Evolutionary conservation across 2,329 filamentous ascomycete species (phyloP), one percentile per base, ranked within the genome.

Genomic region (Hypoxylon sp.): DNA sequence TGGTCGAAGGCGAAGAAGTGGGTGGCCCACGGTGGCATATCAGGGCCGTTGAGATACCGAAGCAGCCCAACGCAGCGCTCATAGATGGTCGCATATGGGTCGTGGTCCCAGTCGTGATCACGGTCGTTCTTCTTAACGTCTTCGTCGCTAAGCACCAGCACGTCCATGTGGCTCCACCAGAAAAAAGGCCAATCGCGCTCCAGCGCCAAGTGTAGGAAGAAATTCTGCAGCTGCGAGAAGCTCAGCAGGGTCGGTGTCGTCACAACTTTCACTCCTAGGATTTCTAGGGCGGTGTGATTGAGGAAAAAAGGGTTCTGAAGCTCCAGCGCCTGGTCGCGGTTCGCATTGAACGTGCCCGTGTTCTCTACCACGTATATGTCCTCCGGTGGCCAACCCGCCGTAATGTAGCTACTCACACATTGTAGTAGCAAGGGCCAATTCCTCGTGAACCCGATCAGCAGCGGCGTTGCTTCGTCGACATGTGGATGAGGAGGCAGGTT

Each of bases 321-420:
- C 0, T 80, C 79, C 26, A 86, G 76, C 18, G 76, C 71, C 0
- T 75, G 74, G n/a, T 79, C 71, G 45, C 76, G 74, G 67, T 87
- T 87, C 8, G 81, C 78, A 54, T 80, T 74, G 76, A 85, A 83
- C 2, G 80, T 80, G 12, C 84, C 84, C 12, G 82, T 87, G 73
- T 87, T 87, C 69, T 87, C 85, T 4, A 87, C 77, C 0, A 87
- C 79, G 63, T 82, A 81, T 58, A 87, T 86, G 67, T 86, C 81
- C 26, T 76, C 75, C 2, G 82, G 73, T 38, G 84, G 85, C 84
- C 84, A 87, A 18, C 85, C 85, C 2, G 82, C 82, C 0, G 84
- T 81, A 57, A 87, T 82, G 72, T 86, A 87, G 51, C 79, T 81
- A 28, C 84, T 78, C 2, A 87, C 79, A 16, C 81, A 81, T 73